Conservation (phyloP, 768 basidiomycete genomes). For the Leccinum broughii region DNA sequence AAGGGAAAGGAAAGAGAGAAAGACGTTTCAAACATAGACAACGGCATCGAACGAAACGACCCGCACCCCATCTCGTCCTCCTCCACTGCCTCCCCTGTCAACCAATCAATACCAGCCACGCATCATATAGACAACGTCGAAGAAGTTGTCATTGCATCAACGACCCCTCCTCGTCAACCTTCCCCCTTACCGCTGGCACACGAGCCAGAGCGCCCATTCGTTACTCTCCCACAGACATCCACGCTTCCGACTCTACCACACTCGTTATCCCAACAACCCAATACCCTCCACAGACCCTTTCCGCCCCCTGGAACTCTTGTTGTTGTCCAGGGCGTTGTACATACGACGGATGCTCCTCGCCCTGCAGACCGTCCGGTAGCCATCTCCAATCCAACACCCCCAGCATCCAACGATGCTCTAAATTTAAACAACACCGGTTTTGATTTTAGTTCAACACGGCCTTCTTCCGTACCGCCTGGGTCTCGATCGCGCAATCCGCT, state of each 20-base stretch:
- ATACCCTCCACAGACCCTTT: conserved; percentile 44
- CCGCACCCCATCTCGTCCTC: conserved; percentile 16
- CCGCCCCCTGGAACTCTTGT: conserved; percentile 78
- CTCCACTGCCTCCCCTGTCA: conserved; percentile 12
- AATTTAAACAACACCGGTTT: conserved; percentile 8
- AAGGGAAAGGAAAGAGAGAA: conserved; percentile 42
- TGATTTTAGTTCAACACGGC: conserved; percentile 10
- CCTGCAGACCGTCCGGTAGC: conserved; percentile 25
- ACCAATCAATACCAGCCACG: conserved; percentile 3
- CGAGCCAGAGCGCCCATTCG: conserved; percentile 14
- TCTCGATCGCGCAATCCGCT: conserved; percentile 36
- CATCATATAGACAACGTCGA: conserved; percentile 19
- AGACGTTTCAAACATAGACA: conserved; percentile 15
- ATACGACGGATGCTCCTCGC: conserved; percentile 66
- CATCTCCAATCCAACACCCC: conserved; percentile 11
- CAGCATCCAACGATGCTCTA: conserved; percentile 5
- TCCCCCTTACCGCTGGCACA: conserved; percentile 13
- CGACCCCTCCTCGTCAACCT: conserved; percentile 11
- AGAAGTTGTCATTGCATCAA: conserved; percentile 25
- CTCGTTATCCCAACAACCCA: conserved; percentile 24
- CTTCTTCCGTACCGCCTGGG: conserved; percentile 30
- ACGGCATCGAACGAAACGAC: conserved; percentile 5
- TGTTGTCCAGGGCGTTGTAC: conserved; percentile 81
- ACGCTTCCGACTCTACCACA: conserved; percentile 22
- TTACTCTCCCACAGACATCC: conserved; percentile 15